Percentiles rank a stretch among this genome's conserved stretches.
phyloP scores from a whole-genome alignment of 495 filamentous ascomycete species.

The Penicillium flavigenum region DNA sequence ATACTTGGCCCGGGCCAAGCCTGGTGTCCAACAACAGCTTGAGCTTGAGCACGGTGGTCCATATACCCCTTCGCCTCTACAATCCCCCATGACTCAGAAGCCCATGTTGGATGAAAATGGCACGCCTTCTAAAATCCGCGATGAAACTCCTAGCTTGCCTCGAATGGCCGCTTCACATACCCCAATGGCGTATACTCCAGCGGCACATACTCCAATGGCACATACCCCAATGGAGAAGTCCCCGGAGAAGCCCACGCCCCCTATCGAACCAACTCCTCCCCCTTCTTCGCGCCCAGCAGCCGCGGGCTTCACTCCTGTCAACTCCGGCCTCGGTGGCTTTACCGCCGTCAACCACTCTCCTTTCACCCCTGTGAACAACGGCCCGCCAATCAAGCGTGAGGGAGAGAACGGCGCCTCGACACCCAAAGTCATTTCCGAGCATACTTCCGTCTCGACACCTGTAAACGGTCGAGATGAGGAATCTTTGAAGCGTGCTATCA shows the following conservation, averaged over 20 bases:
- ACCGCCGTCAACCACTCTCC: conserved; percentile 68
- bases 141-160: conserved; percentile 68
- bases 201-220: conserved; percentile 25
- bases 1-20: conserved; percentile 87
- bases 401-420: conserved; percentile 47
- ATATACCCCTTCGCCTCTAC: conserved; percentile 85
- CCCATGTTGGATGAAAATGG: conserved; percentile 53
- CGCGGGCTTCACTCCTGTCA: conserved; percentile 81
- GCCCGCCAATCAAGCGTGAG: conserved; percentile 49
- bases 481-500: conserved; percentile 77
- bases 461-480: conserved; percentile 59
- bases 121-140: conserved; percentile 64
- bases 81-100: conserved; percentile 76
- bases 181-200: conserved; percentile 43
- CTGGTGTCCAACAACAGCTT: conserved; percentile 92
- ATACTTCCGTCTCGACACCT: conserved; percentile 39
- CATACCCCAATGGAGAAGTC: conserved; percentile 60
- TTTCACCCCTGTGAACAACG: conserved; percentile 55
- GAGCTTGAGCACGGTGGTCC: conserved; percentile 93
- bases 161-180: conserved; percentile 67
- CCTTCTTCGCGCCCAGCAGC: conserved; percentile 44
- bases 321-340: conserved; percentile 62
- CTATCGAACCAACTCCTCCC: conserved; percentile 54
- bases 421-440: conserved; percentile 42
- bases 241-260: conserved; percentile 37